A percentile compares a stretch with the other conserved stretches of the same genome.
Conservation (phyloP, 2,329 filamentous ascomycete genomes). For the Fusarium sambucinum region DNA sequence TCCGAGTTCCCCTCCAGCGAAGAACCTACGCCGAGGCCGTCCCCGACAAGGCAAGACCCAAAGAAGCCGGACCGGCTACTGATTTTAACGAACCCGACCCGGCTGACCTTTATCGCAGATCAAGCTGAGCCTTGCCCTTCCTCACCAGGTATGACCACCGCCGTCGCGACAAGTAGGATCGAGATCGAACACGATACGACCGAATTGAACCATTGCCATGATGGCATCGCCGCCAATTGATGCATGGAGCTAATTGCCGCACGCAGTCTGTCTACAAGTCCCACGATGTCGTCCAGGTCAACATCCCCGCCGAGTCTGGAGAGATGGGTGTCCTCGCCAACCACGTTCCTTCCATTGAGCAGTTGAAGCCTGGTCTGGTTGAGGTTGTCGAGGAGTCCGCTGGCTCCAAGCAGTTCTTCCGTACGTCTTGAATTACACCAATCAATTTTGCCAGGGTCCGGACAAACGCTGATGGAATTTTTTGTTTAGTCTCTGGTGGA, state of each 20-base stretch:
- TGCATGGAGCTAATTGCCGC: slow-evolving; percentile 63
- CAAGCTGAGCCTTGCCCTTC: slow-evolving; percentile 97
- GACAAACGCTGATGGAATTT: slow-evolving; percentile 38
- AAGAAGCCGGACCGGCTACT: slow-evolving; percentile 33
- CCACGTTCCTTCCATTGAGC: slow-evolving; percentile 98
- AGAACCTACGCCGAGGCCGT: slow-evolving; percentile 92
- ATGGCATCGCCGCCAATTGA: slow-evolving; percentile 46
- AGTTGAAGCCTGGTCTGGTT: slow-evolving; percentile 95
- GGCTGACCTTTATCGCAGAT: slow-evolving; percentile 67
- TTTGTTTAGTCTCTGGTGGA: slow-evolving; percentile 85
- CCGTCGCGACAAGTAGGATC: slow-evolving; percentile 31
- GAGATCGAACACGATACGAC: slow-evolving; percentile 43
- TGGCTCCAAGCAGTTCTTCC: slow-evolving; percentile 95
- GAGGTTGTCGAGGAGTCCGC: slow-evolving; percentile 96
- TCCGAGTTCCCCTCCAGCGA: slow-evolving; percentile 82
- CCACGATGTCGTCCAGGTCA: slow-evolving; percentile 89
- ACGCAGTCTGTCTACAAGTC: slow-evolving; percentile 77
- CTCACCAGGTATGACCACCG: slow-evolving; percentile 87
- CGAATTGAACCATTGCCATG: slow-evolving; percentile 47
- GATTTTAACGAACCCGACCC: slow-evolving; percentile 38
- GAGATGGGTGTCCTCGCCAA: slow-evolving; percentile 99
- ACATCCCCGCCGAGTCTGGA: slow-evolving; percentile 96
- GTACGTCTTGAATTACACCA: slow-evolving; percentile 68
- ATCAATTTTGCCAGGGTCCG: slow-evolving; percentile 2
- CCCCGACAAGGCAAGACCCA: slow-evolving; percentile 76